These are phyloP conservation scores for Rhododendron simsii DNA, from an alignment of 148 eudicot genomes.

Conservation along the genomic window DNA sequence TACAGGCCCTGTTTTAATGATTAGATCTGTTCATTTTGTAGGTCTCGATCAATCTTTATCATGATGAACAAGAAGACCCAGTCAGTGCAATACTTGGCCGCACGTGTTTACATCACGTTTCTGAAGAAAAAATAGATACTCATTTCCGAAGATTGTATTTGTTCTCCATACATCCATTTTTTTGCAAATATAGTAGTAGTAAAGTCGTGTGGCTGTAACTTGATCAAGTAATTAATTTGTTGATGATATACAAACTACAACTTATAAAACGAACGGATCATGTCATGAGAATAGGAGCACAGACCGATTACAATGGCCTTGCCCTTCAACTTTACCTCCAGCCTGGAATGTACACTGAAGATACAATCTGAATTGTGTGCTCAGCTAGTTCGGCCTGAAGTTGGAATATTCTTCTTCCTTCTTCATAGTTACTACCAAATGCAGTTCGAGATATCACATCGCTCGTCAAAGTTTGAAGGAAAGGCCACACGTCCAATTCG, in stretches of 20 bases:
- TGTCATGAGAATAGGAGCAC: neutral
- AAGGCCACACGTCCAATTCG: constrained; percentile 19
- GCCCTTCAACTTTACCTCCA: neutral
- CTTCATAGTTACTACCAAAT: constrained; percentile 18
- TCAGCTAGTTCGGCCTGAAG: constrained; percentile 13
- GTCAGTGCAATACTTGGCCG: too few species aligned
- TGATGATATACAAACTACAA: neutral
- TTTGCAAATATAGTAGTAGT: too few species aligned
- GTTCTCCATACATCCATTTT: neutral
- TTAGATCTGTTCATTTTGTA: neutral
- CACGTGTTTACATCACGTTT: too few species aligned
- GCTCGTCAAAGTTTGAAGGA: constrained; percentile 12
- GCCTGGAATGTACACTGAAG: neutral
- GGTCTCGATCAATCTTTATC: neutral
- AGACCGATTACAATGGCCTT: neutral
- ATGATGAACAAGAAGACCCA: too few species aligned
- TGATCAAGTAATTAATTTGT: too few species aligned
- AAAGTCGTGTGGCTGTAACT: too few species aligned
- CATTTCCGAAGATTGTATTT: neutral
- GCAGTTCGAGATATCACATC: constrained; percentile 18
- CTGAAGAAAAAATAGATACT: neutral
- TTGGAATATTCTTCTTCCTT: constrained; percentile 15
- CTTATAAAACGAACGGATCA: neutral
- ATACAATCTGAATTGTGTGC: neutral
- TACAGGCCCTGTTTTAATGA: too few species aligned